These are phyloP conservation scores for Tolypocladium ovalisporum DNA, from an alignment of 2,329 filamentous ascomycete genomes.

Conservation along the genomic window DNA sequence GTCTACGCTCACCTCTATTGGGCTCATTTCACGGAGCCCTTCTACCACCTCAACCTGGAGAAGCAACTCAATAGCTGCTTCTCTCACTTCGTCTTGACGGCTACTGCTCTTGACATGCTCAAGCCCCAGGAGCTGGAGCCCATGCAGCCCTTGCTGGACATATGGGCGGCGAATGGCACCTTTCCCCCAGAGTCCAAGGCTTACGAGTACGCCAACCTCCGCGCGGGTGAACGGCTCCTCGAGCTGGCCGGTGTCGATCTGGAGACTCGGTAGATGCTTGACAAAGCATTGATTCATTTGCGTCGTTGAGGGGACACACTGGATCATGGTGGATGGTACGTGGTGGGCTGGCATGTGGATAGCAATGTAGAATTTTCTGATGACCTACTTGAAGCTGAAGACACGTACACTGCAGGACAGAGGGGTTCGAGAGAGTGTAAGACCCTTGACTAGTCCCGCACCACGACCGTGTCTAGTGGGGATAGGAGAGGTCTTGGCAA, in stretches of 20 bases:
- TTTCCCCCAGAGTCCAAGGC: conserved; percentile 67
- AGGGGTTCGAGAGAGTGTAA: not conserved
- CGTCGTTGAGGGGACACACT: not conserved
- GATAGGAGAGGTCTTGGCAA: not conserved
- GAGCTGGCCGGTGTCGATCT: conserved; percentile 29
- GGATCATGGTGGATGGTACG: not conserved
- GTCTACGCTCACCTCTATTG: conserved; percentile 98
- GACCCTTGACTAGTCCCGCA: not conserved
- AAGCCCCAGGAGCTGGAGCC: conserved; percentile 86
- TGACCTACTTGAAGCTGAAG: not conserved
- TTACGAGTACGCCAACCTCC: conserved; percentile 53
- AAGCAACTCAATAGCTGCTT: conserved; percentile 83
- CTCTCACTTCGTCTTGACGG: conserved; percentile 72
- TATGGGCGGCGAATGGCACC: conserved; percentile 82
- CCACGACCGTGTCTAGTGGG: not conserved
- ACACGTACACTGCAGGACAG: not conserved
- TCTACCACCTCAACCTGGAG: conserved; percentile 72
- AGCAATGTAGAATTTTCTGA: not conserved
- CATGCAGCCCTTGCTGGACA: conserved; percentile 87
- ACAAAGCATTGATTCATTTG: not conserved
- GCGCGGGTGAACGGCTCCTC: conserved; percentile 47
- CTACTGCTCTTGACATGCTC: conserved; percentile 72
- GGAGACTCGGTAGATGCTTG: conserved; percentile 7
- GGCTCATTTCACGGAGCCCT: conserved; percentile 79
- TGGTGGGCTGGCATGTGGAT: not conserved